Percentiles rank a stretch among this genome's conserved stretches.
These are phyloP conservation scores for Gaertneriomyces sp. DNA, from an alignment of 192 early-diverging fungal species.

Conservation along the genomic window DNA sequence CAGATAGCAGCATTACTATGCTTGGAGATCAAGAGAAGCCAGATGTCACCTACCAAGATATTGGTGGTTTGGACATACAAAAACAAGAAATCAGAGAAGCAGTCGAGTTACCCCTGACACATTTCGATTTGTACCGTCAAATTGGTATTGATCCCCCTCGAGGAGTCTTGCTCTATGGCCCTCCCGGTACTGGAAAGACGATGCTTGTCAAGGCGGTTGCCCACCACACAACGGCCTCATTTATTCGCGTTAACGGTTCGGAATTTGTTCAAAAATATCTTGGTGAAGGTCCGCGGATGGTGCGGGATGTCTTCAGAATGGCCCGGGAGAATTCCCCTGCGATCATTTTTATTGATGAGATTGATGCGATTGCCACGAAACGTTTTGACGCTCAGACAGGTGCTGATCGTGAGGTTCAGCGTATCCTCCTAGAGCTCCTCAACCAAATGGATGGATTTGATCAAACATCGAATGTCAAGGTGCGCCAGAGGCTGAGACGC, in stretches of 20 bases:
- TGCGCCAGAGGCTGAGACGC: conserved; percentile 19
- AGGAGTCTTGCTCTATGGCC: conserved; percentile 98
- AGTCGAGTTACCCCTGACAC: conserved; percentile 94
- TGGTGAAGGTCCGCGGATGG: conserved; percentile 96
- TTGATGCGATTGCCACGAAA: conserved; percentile 98
- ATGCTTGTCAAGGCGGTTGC: conserved; percentile 99
- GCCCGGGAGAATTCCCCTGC: conserved; percentile 96
- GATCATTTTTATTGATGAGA: conserved; percentile 98
- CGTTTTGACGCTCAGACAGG: conserved; percentile 98
- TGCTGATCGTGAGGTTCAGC: conserved; percentile 97
- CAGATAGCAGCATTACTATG: conserved; percentile 79
- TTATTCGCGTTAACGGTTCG: conserved; percentile 95
- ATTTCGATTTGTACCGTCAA: conserved; percentile 96
- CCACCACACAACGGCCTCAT: conserved; percentile 93
- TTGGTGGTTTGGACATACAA: conserved; percentile 95
- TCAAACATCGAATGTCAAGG: conserved; percentile 95
- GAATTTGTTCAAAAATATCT: conserved; percentile 99
- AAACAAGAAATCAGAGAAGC: conserved; percentile 99
- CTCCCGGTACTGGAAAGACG: conserved; percentile 95
- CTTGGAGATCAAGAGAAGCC: conserved; percentile 61
- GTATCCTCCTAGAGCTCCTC: conserved; percentile 92
- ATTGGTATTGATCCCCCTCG: conserved; percentile 99
- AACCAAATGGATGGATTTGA: conserved; percentile 99
- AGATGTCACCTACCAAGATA: conserved; percentile 94
- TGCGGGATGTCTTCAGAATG: conserved; percentile 93